Conservation (phyloP, 257 asterid species). For the Buddleja alternifolia region DNA sequence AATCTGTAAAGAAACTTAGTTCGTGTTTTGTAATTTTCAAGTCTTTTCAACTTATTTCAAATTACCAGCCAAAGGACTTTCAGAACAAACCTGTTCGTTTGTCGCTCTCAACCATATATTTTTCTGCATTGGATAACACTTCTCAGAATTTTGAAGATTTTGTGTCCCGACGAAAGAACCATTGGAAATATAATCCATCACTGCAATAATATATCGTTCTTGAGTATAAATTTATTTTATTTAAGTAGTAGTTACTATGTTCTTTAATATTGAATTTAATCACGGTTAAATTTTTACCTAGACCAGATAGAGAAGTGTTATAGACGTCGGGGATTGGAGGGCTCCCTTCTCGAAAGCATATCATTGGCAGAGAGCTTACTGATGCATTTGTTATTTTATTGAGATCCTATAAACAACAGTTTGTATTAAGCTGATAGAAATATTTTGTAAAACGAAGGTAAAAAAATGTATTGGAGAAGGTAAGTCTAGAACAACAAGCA, state of each 20-base stretch:
- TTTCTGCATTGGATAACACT: conserved; percentile 93
- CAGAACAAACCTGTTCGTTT: conserved; percentile 74
- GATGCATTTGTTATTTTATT: conserved; percentile 44
- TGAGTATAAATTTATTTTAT: neutral
- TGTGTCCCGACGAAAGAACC: conserved; percentile 59
- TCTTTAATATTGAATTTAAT: neutral
- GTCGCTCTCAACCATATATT: conserved; percentile 61
- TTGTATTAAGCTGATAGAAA: conserved; percentile 21
- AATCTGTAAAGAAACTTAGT: conserved; percentile 56
- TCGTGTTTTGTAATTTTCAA: conserved; percentile 4
- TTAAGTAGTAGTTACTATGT: neutral
- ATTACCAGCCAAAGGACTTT: conserved; percentile 6
- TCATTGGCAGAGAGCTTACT: conserved; percentile 60
- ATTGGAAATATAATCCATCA: conserved; percentile 52
- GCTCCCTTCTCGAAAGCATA: conserved; percentile 94
- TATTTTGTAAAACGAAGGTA: neutral
- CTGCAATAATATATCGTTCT: conserved; percentile 49
- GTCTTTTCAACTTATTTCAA: neutral
- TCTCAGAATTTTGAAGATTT: conserved; percentile 70
- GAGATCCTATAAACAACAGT: conserved; percentile 51
- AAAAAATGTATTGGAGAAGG: neutral
- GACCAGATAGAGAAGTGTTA: conserved; percentile 63
- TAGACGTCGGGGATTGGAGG: conserved; percentile 93
- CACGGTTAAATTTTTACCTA: conserved; percentile 50
- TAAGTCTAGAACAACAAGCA: neutral